These are phyloP conservation scores for Cutaneotrichosporon sp. DNA, from an alignment of 1,284 basidiomycete species.

Conservation along the genomic window DNA sequence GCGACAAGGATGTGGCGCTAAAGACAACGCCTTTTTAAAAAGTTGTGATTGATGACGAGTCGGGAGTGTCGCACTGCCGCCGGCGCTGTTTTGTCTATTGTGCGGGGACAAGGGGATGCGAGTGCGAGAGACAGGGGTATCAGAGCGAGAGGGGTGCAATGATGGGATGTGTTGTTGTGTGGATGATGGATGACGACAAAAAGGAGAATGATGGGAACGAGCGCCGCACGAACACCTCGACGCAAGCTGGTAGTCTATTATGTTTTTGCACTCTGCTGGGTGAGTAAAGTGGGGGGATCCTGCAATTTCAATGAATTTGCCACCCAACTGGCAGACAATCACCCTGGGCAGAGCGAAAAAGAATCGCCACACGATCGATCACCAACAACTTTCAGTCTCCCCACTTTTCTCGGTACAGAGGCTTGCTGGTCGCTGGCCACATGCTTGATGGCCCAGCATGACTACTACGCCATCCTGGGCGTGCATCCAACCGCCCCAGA, in stretches of 20 bases:
- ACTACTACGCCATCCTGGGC: constrained; percentile 41
- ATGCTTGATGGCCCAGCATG: constrained; percentile 11
- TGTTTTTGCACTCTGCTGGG: neutral
- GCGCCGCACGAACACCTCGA: neutral
- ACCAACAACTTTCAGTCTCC: no score
- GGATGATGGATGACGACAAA: neutral
- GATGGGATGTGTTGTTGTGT: neutral
- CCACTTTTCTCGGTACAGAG: no score
- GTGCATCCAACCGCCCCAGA: constrained; percentile 26
- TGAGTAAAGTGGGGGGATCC: constrained; percentile 1
- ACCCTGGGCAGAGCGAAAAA: neutral
- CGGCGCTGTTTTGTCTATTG: no score
- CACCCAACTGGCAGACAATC: constrained; percentile 1
- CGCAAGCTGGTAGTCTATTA: no score
- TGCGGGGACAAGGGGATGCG: no score
- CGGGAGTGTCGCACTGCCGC: no score
- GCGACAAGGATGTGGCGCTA: no score
- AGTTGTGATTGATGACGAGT: no score
- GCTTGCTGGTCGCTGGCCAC: no score
- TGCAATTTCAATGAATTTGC: constrained; percentile 2
- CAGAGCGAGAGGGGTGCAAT: neutral
- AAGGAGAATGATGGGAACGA: neutral
- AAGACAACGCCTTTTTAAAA: no score
- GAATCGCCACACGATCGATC: no score
- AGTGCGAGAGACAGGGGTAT: neutral